phyloP scores from a whole-genome alignment of 306 rosid genomes.

The Glycine soja region DNA sequence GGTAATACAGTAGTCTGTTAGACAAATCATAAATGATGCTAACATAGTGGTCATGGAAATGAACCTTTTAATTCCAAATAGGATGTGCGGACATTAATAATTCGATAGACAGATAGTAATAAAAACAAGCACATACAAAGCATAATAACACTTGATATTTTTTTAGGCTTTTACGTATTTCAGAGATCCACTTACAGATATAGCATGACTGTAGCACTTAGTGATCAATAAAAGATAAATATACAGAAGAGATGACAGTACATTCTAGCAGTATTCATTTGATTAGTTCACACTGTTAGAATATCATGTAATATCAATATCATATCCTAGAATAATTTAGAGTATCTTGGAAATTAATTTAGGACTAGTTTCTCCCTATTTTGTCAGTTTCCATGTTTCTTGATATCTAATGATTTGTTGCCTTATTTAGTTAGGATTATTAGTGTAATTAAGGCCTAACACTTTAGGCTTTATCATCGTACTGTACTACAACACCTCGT shows the following conservation, averaged over 20 bases:
- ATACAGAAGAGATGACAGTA: slow-evolving; percentile 2
- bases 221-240: background rate
- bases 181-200: slow-evolving; percentile 5
- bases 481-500: no score
- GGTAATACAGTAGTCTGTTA: background rate
- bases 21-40: slow-evolving; percentile 5
- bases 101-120: slow-evolving; percentile 3
- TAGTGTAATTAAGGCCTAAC: no score
- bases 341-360: background rate
- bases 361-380: no score
- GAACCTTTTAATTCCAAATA: background rate
- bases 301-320: background rate
- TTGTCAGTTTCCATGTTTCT: no score
- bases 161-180: background rate
- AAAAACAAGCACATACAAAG: background rate
- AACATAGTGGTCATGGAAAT: slow-evolving; percentile 22
- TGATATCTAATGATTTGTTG: no score
- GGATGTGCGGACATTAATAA: background rate
- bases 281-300: slow-evolving; percentile 6
- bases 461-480: no score
- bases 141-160: slow-evolving; percentile 1
- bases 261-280: slow-evolving; percentile 5
- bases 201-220: background rate
- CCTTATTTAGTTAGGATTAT: no score
- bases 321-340: background rate